Evolutionary conservation across 1,284 basidiomycete species (phyloP).

Genomic region (Amylostereum areolatum): DNA sequence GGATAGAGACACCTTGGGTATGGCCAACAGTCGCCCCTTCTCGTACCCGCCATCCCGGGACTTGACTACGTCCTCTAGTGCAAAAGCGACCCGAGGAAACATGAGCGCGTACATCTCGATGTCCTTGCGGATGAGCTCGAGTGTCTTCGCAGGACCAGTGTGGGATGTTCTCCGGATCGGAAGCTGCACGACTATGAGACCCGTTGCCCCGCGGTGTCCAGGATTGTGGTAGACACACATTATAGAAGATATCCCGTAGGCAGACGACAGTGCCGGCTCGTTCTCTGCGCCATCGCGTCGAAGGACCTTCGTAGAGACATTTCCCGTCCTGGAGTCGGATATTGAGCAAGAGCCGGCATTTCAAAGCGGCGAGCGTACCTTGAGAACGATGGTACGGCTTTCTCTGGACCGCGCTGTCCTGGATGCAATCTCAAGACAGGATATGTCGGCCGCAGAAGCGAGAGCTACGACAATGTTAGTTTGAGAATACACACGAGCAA

Average conservation of each 20-base stretch:
- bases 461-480: conserved; percentile 44
- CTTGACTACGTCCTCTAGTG: conserved; percentile 49
- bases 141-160: conserved; percentile 45
- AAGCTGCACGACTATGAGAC: conserved; percentile 38
- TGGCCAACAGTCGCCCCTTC: conserved; percentile 43
- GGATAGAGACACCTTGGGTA: conserved; percentile 52
- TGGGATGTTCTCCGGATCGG: conserved; percentile 74
- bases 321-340: conserved; percentile 46
- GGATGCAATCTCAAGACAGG: conserved; percentile 74
- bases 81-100: conserved; percentile 65
- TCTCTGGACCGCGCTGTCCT: conserved; percentile 51
- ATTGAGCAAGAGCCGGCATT: conserved; percentile 4
- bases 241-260: conserved; percentile 83
- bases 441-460: conserved; percentile 74
- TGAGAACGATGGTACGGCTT: conserved; percentile 69
- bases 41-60: conserved; percentile 25
- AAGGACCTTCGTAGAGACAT: conserved; percentile 63
- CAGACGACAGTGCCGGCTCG: conserved; percentile 71
- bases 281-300: conserved; percentile 67
- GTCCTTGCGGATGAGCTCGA: conserved; percentile 64
- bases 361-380: conserved; percentile 39
- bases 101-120: conserved; percentile 70
- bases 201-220: conserved; percentile 5
- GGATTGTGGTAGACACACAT: conserved; percentile 39
- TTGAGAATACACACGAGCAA: background rate